Conservation (phyloP, 257 asterid species). For the Capsicum chinense region DNA sequence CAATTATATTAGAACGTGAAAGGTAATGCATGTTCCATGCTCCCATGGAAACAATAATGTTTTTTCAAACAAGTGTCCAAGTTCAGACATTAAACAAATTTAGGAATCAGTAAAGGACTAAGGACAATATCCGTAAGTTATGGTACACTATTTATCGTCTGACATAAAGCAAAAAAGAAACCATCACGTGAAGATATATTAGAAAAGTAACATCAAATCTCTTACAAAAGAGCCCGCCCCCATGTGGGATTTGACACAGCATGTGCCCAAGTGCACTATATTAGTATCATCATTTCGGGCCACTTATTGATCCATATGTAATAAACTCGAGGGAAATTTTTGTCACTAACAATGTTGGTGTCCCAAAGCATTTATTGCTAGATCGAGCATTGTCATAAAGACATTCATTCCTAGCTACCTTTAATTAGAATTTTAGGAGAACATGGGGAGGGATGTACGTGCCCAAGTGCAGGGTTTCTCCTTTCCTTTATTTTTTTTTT, state of each 20-base stretch:
- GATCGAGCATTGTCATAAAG: neutral
- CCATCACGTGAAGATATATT: neutral
- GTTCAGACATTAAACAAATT: neutral
- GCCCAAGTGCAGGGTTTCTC: neutral
- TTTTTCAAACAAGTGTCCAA: neutral
- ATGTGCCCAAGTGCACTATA: neutral
- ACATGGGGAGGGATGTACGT: neutral
- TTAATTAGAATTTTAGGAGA: neutral
- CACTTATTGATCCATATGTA: neutral
- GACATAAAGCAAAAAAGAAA: neutral
- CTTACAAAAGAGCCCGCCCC: neutral
- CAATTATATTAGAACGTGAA: neutral
- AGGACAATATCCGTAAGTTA: slow-evolving; percentile 5
- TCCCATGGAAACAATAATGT: neutral
- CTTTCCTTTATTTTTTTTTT: too few relatives aligned
- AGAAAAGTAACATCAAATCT: neutral
- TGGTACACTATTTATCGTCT: slow-evolving; percentile 21
- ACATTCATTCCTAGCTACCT: neutral
- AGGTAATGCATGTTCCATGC: neutral
- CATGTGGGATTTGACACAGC: slow-evolving; percentile 28
- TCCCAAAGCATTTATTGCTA: slow-evolving; percentile 14
- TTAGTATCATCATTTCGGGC: neutral
- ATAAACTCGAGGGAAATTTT: neutral
- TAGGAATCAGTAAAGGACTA: neutral
- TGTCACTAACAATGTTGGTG: neutral